Evolutionary conservation across 106 monocot species (phyloP), one percentile per base, ranked within the genome.

Genomic region (Allium fistulosum): DNA sequence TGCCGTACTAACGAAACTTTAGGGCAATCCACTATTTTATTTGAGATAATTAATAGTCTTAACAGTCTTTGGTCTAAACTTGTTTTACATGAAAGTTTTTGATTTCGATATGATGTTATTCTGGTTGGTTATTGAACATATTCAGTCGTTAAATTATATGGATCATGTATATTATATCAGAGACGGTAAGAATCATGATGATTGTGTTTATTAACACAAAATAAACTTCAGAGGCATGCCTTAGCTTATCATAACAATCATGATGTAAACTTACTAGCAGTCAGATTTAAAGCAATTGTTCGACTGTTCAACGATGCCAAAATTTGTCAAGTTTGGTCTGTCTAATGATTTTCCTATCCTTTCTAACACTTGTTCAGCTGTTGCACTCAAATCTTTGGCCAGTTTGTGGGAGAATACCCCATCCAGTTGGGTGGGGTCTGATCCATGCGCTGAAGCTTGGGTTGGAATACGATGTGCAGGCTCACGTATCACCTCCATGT

Each of bases 371-470:
- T 65, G 14, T 49, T 8, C 50, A 65, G 65, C 65, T 48, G 53
- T 65, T 50, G 82, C 75, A 61, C 79, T 89, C 8, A 52, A 56
- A 46, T 79, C 85, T 10, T 58, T 85, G 58, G 67, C 72, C 65
- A 72, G 17, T 45, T 17, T 68, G 64, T 88, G 88, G 88, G 64
- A 84, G 67, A 82, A 79, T 71, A 59, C 66, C 47, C 88, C 88
- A 51, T 71, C 79, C 55, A 82, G 53, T 49, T 85, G 88, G 88
- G 63, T 69, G 14, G 17, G 50, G 12, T 74, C 79, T 15, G 88
- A 89, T 77, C 88, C 88, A 11, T 88, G 85, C 57, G 82, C 70
- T 26, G 66, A 60, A 2, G 66, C 65, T 62, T 89, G 88, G 88
- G 82, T 79, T n/a, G 88, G 88, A 72, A 79, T 89, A 28, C 3